phyloP scores from a whole-genome alignment of 2,329 filamentous ascomycete genomes.

The Coniochaeta hoffmannii region DNA sequence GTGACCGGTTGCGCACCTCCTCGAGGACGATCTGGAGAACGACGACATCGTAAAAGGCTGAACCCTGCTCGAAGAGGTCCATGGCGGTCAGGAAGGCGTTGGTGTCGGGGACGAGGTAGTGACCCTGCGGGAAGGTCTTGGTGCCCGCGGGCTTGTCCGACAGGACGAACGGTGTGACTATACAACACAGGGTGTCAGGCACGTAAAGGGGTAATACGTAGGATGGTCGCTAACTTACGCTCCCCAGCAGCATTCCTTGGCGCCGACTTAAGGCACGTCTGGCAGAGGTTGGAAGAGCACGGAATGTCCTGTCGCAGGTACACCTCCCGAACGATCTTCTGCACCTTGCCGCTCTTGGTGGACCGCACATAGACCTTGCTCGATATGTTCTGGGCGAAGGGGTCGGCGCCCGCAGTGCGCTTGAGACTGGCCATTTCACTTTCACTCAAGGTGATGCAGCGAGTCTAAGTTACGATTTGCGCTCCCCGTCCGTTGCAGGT shows the following conservation, averaged over 20 bases:
- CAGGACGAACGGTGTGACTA: conserved; percentile 77
- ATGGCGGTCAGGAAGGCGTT: conserved; percentile 93
- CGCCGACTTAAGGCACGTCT: conserved; percentile 63
- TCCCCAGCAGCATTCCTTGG: conserved; percentile 74
- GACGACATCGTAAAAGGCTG: conserved; percentile 93
- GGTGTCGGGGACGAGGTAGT: conserved; percentile 93
- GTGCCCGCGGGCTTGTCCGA: conserved; percentile 84
- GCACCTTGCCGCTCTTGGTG: conserved; percentile 91
- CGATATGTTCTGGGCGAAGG: conserved; percentile 66
- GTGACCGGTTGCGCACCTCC: conserved; percentile 85
- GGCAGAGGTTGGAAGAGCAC: conserved; percentile 87
- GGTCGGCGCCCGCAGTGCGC: conserved; percentile 43
- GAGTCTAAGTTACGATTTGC: not conserved
- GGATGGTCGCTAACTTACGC: conserved; percentile 39
- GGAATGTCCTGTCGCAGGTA: conserved; percentile 96
- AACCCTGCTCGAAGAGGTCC: conserved; percentile 91
- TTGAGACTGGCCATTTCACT: conserved; percentile 58
- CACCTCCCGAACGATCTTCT: conserved; percentile 96
- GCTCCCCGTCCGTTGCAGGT: no score
- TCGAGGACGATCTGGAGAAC: conserved; percentile 94
- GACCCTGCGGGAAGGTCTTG: conserved; percentile 72
- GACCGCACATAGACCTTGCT: conserved; percentile 96
- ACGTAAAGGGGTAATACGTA: conserved; percentile 12
- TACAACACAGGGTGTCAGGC: not conserved
- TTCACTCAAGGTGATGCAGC: not conserved